Percentiles rank a stretch among this genome's conserved stretches.
phyloP scores from a whole-genome alignment of 139 green algal species.

The Dunaliella sp. region DNA sequence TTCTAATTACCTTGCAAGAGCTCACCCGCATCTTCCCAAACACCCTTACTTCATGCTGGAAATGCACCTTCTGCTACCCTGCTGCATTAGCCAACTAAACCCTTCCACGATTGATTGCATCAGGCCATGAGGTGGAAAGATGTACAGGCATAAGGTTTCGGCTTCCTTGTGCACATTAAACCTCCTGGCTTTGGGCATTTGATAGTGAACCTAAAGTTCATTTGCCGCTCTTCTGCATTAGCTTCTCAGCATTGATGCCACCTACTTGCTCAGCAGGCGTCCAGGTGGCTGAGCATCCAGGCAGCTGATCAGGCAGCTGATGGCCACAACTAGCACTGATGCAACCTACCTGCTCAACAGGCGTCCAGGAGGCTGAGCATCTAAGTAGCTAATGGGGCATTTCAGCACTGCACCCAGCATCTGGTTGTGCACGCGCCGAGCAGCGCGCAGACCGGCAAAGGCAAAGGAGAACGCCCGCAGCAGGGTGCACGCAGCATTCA shows the following conservation, averaged over 20 bases:
- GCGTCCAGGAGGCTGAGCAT: slow-evolving; percentile 48
- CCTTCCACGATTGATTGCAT: too few species aligned
- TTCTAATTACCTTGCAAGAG: too few species aligned
- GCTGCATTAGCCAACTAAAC: too few species aligned
- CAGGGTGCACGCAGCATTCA: slow-evolving; percentile 66
- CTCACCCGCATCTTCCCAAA: too few species aligned
- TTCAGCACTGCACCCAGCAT: slow-evolving; percentile 60
- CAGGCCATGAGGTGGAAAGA: too few species aligned
- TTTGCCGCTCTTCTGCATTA: too few species aligned
- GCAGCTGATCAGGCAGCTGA: slow-evolving; percentile 47
- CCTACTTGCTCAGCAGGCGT: slow-evolving; percentile 67
- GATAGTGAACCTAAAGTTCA: too few species aligned
- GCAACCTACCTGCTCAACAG: slow-evolving; percentile 65
- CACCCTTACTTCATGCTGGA: too few species aligned
- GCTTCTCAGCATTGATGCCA: background rate
- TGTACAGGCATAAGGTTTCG: too few species aligned
- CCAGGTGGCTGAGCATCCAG: slow-evolving; percentile 58
- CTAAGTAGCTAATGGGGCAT: slow-evolving; percentile 56
- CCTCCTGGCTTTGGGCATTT: too few species aligned
- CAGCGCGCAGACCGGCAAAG: slow-evolving; percentile 65
- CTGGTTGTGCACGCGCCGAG: slow-evolving; percentile 47
- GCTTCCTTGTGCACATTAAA: too few species aligned
- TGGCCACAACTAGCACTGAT: slow-evolving; percentile 27
- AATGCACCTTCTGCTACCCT: too few species aligned
- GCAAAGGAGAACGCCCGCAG: slow-evolving; percentile 82